Conservation (phyloP, 2,329 filamentous ascomycete species). For the Xylariaceae sp. region DNA sequence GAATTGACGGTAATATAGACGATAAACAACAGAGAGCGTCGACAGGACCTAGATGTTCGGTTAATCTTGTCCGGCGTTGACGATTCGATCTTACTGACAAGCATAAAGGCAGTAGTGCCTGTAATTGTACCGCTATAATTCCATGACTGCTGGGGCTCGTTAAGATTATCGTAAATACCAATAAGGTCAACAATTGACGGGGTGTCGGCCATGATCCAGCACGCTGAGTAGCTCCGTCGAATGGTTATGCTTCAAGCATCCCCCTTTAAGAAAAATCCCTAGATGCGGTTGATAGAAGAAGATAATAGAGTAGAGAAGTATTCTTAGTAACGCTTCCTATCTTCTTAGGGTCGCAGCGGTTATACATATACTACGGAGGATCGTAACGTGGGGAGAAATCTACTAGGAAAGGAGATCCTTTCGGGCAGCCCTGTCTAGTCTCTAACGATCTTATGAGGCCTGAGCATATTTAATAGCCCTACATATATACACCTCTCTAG, state of each 20-base stretch:
- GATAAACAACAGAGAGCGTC: slow-evolving; percentile 23
- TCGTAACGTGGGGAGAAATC: too few relatives aligned
- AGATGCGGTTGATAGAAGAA: background rate
- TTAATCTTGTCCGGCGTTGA: background rate
- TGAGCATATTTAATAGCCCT: too few relatives aligned
- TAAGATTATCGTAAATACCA: slow-evolving; percentile 24
- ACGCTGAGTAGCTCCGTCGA: background rate
- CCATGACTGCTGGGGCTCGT: slow-evolving; percentile 26
- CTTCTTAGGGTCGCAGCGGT: too few relatives aligned
- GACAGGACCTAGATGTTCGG: slow-evolving; percentile 10
- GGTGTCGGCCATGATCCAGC: slow-evolving; percentile 12
- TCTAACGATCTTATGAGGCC: too few relatives aligned
- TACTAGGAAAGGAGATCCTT: too few relatives aligned
- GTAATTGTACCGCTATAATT: slow-evolving; percentile 22
- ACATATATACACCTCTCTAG: too few relatives aligned
- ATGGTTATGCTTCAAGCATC: background rate
- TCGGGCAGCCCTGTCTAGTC: too few relatives aligned
- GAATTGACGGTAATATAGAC: slow-evolving; percentile 26
- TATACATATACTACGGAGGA: too few relatives aligned
- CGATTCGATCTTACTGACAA: slow-evolving; percentile 8
- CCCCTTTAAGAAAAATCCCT: too few relatives aligned
- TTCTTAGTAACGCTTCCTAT: too few relatives aligned
- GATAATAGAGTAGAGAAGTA: too few relatives aligned
- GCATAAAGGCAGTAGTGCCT: slow-evolving; percentile 11
- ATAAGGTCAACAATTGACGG: slow-evolving; percentile 16